Percentiles rank a stretch among this genome's conserved stretches.
Conservation (phyloP, 495 filamentous ascomycete species). For the Niebla homalea region DNA sequence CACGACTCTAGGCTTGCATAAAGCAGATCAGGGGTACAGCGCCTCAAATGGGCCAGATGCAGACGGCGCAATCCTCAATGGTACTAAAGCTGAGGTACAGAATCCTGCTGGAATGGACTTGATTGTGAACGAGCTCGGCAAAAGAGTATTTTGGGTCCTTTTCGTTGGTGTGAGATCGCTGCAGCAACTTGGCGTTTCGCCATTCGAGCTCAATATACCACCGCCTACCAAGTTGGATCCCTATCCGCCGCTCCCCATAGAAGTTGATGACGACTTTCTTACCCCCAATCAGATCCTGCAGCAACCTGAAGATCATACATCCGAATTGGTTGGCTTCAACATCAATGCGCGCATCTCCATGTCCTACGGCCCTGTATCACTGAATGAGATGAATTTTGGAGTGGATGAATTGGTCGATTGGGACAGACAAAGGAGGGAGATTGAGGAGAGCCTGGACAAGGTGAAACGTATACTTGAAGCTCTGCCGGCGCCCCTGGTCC, state of each 20-base stretch:
- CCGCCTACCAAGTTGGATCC: constrained; percentile 58
- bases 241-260: constrained; percentile 67
- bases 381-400: constrained; percentile 62
- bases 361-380: constrained; percentile 53
- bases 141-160: constrained; percentile 67
- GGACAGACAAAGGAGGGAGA: constrained; percentile 50
- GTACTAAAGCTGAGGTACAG: constrained; percentile 4
- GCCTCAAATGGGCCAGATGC: constrained; percentile 3
- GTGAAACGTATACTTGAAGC: constrained; percentile 47
- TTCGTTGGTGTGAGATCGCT: constrained; percentile 49
- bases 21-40: constrained; percentile 1
- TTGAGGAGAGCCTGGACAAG: constrained; percentile 46
- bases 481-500: constrained; percentile 46
- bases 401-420: constrained; percentile 57
- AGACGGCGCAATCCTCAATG: constrained; percentile 4
- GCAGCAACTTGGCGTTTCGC: constrained; percentile 55
- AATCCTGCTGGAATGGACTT: constrained; percentile 38
- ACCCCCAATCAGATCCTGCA: constrained; percentile 44
- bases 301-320: constrained; percentile 49
- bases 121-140: constrained; percentile 63
- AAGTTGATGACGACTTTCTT: constrained; percentile 70
- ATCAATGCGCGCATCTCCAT: constrained; percentile 57
- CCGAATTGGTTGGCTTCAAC: constrained; percentile 61
- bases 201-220: constrained; percentile 50
- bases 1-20: constrained; percentile 10